Percentiles rank a stretch among this genome's conserved stretches.
Evolutionary conservation across 1,139 yeast genomes (phyloP).

Genomic region (Blastobotrys elegans): DNA sequence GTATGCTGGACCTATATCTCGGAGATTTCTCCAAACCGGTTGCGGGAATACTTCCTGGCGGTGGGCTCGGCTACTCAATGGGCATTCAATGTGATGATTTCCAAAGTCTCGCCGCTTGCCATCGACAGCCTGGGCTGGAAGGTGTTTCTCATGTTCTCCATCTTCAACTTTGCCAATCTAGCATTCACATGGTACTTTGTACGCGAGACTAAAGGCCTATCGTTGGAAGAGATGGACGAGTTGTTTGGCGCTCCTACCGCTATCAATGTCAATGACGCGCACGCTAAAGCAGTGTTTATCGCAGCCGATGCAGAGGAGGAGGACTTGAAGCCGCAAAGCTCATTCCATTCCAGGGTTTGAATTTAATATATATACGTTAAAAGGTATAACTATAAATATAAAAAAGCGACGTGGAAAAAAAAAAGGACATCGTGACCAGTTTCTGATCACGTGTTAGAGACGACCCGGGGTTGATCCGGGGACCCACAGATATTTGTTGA

Average conservation of each 20-base stretch:
- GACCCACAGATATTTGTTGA: constrained; percentile 6
- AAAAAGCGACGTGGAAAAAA: no score
- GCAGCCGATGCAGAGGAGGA: constrained; percentile 11
- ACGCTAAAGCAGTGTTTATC: constrained; percentile 8
- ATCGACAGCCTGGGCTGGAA: constrained; percentile 35
- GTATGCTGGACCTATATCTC: constrained; percentile 72
- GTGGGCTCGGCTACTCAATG: constrained; percentile 68
- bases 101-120: constrained; percentile 41
- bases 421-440: neutral
- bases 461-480: constrained; percentile 6
- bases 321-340: constrained; percentile 6
- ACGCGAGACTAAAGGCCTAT: constrained; percentile 24
- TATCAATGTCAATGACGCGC: constrained; percentile 13
- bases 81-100: constrained; percentile 65
- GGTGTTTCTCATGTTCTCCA: constrained; percentile 50
- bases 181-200: constrained; percentile 15
- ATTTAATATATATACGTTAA: no score
- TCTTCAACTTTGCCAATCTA: constrained; percentile 15
- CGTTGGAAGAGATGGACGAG: constrained; percentile 29
- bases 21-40: constrained; percentile 61
- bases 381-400: neutral
- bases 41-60: constrained; percentile 72
- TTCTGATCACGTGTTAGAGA: no score
- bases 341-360: neutral
- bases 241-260: constrained; percentile 32